Conservation (phyloP, 2,329 filamentous ascomycete genomes). For the Pyrenochaeta sp. region DNA sequence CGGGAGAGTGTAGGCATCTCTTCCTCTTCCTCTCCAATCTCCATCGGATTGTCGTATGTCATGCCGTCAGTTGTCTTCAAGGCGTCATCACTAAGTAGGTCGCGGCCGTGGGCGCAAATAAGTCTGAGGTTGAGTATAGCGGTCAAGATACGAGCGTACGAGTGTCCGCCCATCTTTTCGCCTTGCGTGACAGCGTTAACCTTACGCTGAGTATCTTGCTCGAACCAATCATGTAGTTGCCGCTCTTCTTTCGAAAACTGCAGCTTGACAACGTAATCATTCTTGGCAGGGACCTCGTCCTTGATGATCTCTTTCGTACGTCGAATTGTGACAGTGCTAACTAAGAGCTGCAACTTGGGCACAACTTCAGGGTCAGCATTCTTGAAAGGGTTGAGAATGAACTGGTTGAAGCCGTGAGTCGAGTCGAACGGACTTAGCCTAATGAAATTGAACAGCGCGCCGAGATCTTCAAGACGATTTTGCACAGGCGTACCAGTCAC, state of each 20-base stretch:
- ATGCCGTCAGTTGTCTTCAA: constrained; percentile 80
- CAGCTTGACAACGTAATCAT: constrained; percentile 76
- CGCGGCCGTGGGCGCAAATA: constrained; percentile 93
- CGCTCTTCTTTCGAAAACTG: constrained; percentile 79
- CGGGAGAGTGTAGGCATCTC: constrained; percentile 67
- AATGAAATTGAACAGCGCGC: constrained; percentile 85
- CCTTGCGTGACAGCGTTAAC: constrained; percentile 75
- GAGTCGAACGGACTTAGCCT: constrained; percentile 87
- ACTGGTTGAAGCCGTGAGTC: constrained; percentile 75
- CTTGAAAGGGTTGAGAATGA: constrained; percentile 88
- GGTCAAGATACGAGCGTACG: constrained; percentile 93
- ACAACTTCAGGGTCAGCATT: constrained; percentile 84
- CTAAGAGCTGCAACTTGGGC: constrained; percentile 83
- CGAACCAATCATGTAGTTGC: constrained; percentile 83
- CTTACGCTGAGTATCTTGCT: constrained; percentile 79
- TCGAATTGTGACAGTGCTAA: constrained; percentile 92
- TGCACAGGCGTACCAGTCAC: constrained; percentile 98
- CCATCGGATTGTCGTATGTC: constrained; percentile 85
- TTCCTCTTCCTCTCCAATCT: constrained; percentile 81
- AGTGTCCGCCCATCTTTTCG: constrained; percentile 77
- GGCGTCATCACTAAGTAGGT: constrained; percentile 86
- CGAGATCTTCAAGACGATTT: constrained; percentile 86
- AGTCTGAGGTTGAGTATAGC: constrained; percentile 88
- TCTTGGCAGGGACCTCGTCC: constrained; percentile 72
- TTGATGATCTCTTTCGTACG: constrained; percentile 81